Conservation (phyloP, 75 land plant species). For the Pseudotsuga menziesii region DNA sequence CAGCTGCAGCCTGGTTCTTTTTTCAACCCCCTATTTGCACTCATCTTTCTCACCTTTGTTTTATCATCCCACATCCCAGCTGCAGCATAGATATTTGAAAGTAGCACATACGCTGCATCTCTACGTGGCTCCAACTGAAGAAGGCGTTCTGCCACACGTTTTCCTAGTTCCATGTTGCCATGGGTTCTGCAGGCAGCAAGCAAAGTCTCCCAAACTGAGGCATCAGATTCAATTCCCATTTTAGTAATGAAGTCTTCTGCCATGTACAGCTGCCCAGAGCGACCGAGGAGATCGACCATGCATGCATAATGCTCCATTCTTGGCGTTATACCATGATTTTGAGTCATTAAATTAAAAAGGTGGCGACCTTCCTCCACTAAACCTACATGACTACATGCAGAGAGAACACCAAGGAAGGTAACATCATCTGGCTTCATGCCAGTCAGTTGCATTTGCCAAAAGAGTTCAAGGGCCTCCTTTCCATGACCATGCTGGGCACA, state of each 20-base stretch:
- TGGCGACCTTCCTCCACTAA: slow-evolving; percentile 26
- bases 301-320: slow-evolving; percentile 45
- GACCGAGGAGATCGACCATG: slow-evolving; percentile 45
- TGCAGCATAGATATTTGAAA: slow-evolving; percentile 45
- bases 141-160: slow-evolving; percentile 29
- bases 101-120: slow-evolving; percentile 32
- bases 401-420: slow-evolving; percentile 41
- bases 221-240: slow-evolving; percentile 38
- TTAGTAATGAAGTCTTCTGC: slow-evolving; percentile 30
- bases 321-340: slow-evolving; percentile 30
- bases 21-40: slow-evolving; percentile 23
- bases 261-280: slow-evolving; percentile 35
- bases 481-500: slow-evolving; percentile 38
- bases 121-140: slow-evolving; percentile 35
- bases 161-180: slow-evolving; percentile 35
- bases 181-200: slow-evolving; percentile 51
- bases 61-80: slow-evolving; percentile 37
- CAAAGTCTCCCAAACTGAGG: slow-evolving; percentile 36
- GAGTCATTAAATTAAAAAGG: slow-evolving; percentile 32
- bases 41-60: slow-evolving; percentile 24
- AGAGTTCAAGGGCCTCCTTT: slow-evolving; percentile 28
- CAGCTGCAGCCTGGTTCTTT: slow-evolving; percentile 48
- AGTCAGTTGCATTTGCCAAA: slow-evolving; percentile 22
- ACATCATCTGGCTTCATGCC: slow-evolving; percentile 40
- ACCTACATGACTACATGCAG: slow-evolving; percentile 61